phyloP scores from a whole-genome alignment of 257 asterid genomes.

The Primulina huaijiensis region DNA sequence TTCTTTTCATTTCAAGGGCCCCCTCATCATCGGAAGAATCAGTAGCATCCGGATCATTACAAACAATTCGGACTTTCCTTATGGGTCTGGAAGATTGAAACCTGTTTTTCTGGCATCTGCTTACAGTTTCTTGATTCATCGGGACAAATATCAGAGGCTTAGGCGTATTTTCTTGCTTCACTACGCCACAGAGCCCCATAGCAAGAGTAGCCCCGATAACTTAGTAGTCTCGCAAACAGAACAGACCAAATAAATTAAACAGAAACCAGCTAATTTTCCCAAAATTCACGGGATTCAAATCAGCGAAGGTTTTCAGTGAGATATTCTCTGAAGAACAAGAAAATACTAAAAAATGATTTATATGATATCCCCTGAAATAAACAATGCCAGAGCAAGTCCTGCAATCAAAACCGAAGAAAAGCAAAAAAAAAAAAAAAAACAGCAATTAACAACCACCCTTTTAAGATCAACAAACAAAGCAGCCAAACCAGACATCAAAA shows the following conservation, averaged over 20 bases:
- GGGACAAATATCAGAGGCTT: constrained; percentile 3
- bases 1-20: constrained; percentile 20
- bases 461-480: not conserved
- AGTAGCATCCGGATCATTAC: constrained; percentile 51
- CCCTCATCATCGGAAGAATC: constrained; percentile 52
- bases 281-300: not conserved
- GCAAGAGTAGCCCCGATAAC: constrained; percentile 17
- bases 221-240: not conserved
- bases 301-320: constrained; percentile 19
- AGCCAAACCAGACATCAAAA: not conserved
- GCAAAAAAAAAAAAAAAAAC: not conserved
- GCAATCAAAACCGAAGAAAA: constrained; percentile 15
- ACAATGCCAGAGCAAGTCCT: constrained; percentile 58
- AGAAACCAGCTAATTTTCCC: not conserved
- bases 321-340: constrained; percentile 50
- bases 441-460: no score
- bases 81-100: constrained; percentile 12
- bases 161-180: constrained; percentile 20
- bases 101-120: constrained; percentile 16
- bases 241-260: not conserved
- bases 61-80: constrained; percentile 37
- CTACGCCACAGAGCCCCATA: constrained; percentile 13
- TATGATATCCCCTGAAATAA: constrained; percentile 59
- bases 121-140: constrained; percentile 8
- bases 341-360: constrained; percentile 33